Evolutionary conservation across 345 rosid genomes (phyloP).

Genomic region (Jatropha curcas): DNA sequence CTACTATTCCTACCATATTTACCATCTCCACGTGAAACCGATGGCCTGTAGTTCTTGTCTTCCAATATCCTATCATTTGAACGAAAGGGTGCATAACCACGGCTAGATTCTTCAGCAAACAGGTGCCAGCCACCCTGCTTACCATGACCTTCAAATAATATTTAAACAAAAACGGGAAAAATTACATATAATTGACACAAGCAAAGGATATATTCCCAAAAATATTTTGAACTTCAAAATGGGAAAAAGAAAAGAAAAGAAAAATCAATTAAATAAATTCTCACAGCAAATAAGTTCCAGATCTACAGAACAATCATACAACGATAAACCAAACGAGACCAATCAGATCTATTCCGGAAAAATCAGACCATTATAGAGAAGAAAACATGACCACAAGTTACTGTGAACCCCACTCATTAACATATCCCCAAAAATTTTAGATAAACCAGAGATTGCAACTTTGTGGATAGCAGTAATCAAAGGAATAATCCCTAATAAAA

Average conservation of each 20-base stretch:
- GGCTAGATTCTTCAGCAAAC: slow-evolving; percentile 65
- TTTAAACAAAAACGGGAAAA: slow-evolving; percentile 26
- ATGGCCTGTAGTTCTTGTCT: slow-evolving; percentile 52
- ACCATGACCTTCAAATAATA: slow-evolving; percentile 72
- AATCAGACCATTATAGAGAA: background rate
- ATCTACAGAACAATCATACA: background rate
- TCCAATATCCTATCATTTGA: slow-evolving; percentile 59
- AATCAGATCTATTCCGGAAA: background rate
- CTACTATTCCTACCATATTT: slow-evolving; percentile 60
- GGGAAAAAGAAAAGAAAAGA: background rate
- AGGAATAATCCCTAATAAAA: background rate
- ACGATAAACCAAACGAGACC: background rate
- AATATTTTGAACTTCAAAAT: background rate
- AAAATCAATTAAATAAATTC: too few species aligned
- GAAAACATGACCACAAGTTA: background rate
- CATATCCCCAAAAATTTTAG: background rate
- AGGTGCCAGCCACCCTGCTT: slow-evolving; percentile 83
- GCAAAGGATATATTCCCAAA: slow-evolving; percentile 19
- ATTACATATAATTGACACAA: slow-evolving; percentile 33
- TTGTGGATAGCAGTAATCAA: background rate
- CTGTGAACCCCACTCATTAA: background rate
- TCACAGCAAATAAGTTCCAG: slow-evolving; percentile 1
- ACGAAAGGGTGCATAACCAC: slow-evolving; percentile 56
- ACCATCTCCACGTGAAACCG: slow-evolving; percentile 63
- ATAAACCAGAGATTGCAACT: slow-evolving; percentile 3